Conservation (phyloP, 257 asterid species). For the Plantago ovata region DNA sequence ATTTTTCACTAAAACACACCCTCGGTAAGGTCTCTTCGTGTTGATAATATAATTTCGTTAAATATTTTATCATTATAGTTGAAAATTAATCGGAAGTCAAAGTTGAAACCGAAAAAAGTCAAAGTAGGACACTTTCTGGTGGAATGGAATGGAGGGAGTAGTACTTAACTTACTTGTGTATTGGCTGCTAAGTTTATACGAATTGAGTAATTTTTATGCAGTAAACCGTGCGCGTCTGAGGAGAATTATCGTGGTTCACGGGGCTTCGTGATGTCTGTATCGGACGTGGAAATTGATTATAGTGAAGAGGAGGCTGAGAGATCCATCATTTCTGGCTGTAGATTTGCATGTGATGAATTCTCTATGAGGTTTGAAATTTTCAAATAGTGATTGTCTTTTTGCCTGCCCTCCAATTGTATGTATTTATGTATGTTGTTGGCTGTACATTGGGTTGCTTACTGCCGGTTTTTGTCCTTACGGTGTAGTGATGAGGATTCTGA, state of each 20-base stretch:
- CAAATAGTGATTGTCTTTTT: too few relatives aligned
- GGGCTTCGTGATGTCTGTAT: constrained; percentile 56
- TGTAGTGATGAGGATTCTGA: constrained; percentile 63
- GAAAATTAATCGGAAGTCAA: too few relatives aligned
- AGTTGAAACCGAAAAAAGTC: too few relatives aligned
- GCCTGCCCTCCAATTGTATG: not conserved
- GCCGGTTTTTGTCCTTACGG: not conserved
- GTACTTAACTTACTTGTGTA: not conserved
- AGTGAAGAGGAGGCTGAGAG: constrained; percentile 34
- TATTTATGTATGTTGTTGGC: not conserved
- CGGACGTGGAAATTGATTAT: constrained; percentile 38
- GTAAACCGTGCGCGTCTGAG: constrained; percentile 38
- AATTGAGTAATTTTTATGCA: constrained; percentile 23
- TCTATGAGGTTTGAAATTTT: constrained; percentile 48
- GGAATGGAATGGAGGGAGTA: too few relatives aligned
- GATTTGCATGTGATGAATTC: constrained; percentile 51
- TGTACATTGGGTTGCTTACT: too few relatives aligned
- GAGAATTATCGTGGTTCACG: constrained; percentile 22
- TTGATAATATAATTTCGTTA: too few relatives aligned
- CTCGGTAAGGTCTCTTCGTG: too few relatives aligned
- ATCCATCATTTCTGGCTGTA: constrained; percentile 37
- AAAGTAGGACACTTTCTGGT: too few relatives aligned
- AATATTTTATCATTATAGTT: not conserved
- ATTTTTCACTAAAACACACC: constrained; percentile 40
- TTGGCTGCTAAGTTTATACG: constrained; percentile 10